Conservation (phyloP, 2,329 filamentous ascomycete genomes). For the Stagonosporopsis chrysanthemi region DNA sequence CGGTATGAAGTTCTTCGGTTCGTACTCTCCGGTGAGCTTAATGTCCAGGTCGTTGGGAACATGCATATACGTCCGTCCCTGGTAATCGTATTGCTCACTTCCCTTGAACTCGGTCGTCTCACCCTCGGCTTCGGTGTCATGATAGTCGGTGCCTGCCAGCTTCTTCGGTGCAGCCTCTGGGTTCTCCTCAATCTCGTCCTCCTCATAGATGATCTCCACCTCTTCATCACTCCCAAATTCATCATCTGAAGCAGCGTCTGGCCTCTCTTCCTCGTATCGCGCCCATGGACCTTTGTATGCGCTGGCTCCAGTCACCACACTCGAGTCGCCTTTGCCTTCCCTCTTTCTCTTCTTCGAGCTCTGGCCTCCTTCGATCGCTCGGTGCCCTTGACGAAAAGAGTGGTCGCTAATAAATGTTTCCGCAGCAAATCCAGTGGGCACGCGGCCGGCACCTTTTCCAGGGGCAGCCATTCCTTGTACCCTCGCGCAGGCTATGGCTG, state of each 20-base stretch:
- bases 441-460: constrained; percentile 48
- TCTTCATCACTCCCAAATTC: constrained; percentile 73
- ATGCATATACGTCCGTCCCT: constrained; percentile 97
- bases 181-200: constrained; percentile 70
- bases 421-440: constrained; percentile 80
- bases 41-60: constrained; percentile 70
- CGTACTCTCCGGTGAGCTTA: constrained; percentile 75
- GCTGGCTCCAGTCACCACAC: constrained; percentile 82
- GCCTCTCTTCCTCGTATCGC: constrained; percentile 77
- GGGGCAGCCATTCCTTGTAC: constrained; percentile 27
- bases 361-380: constrained; percentile 72
- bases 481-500: neutral
- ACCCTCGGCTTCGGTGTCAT: constrained; percentile 53
- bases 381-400: constrained; percentile 86
- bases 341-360: constrained; percentile 76
- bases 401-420: constrained; percentile 91
- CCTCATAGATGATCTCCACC: constrained; percentile 75
- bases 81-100: constrained; percentile 84
- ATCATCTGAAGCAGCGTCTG: constrained; percentile 68
- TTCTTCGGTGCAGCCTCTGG: constrained; percentile 68
- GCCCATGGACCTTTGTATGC: constrained; percentile 97
- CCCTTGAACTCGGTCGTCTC: constrained; percentile 93
- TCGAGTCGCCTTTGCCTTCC: constrained; percentile 84
- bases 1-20: constrained; percentile 87
- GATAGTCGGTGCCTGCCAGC: constrained; percentile 62